These are phyloP conservation scores for Asterella californica DNA, from an alignment of 225 moss, liverwort and hornwort species.

Conservation along the genomic window DNA sequence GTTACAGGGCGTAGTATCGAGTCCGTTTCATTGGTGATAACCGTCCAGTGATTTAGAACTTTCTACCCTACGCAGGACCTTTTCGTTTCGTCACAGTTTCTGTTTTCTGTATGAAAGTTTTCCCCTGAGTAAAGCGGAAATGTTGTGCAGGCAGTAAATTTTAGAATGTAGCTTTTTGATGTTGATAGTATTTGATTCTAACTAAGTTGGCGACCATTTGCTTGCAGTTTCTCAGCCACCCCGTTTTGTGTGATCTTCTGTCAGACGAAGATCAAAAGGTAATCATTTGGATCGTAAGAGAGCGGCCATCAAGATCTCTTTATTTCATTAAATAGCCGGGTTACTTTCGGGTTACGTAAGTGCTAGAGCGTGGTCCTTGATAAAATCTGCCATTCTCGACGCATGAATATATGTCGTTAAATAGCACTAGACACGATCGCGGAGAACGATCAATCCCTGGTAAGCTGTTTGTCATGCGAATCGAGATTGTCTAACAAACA, in stretches of 20 bases:
- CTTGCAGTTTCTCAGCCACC: conserved; percentile 96
- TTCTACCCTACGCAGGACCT: no score
- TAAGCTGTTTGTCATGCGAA: neutral
- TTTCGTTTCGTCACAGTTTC: neutral
- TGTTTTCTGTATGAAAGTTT: neutral
- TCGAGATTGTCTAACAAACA: neutral
- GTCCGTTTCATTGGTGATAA: neutral
- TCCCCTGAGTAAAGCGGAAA: neutral
- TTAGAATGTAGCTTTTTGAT: neutral
- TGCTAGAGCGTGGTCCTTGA: no score
- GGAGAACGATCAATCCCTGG: neutral
- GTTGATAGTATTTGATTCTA: neutral
- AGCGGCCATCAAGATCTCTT: neutral
- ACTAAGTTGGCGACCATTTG: neutral
- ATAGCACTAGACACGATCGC: neutral
- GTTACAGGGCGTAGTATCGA: neutral
- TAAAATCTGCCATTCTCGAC: no score
- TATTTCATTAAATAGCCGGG: no score
- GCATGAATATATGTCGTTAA: no score
- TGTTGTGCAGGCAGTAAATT: neutral
- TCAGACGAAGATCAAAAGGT: conserved; percentile 98
- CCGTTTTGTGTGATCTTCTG: conserved; percentile 83
- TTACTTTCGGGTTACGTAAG: no score
- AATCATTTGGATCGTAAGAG: conserved; percentile 2
- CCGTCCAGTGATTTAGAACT: no score